phyloP scores from a whole-genome alignment of 306 rosid genomes.

The Cucumis melo region DNA sequence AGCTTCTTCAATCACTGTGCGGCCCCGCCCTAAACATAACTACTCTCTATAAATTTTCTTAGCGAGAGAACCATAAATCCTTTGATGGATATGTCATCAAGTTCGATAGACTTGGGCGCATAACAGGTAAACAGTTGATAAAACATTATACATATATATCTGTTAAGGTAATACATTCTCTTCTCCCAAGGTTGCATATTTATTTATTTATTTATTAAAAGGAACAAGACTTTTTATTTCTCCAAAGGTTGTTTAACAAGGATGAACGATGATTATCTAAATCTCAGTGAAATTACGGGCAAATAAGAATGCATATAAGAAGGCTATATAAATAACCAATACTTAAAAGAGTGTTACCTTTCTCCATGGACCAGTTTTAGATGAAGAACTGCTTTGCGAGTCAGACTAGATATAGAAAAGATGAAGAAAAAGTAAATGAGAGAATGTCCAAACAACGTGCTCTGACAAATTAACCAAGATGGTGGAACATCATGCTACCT shows the following conservation, averaged over 20 bases:
- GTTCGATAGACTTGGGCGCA: neutral
- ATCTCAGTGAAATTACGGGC: neutral
- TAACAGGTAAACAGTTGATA: too few species aligned
- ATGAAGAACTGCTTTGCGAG: conserved; percentile 38
- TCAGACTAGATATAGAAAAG: conserved; percentile 41
- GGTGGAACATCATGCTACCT: conserved; percentile 33
- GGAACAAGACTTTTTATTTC: neutral
- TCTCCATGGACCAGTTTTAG: conserved; percentile 90
- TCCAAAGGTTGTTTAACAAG: neutral
- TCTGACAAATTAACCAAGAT: conserved; percentile 9
- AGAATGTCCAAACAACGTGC: conserved; percentile 9
- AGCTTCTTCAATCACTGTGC: neutral
- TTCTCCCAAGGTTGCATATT: too few species aligned
- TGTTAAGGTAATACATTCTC: too few species aligned
- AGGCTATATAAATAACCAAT: neutral
- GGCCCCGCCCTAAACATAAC: neutral
- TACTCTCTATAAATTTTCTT: neutral
- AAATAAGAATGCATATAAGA: neutral
- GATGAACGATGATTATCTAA: neutral
- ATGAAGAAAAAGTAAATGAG: conserved; percentile 12
- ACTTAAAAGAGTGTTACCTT: conserved; percentile 33
- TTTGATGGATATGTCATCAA: neutral
- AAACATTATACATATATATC: too few species aligned
- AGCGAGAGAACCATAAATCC: neutral
- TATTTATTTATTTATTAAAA: too few species aligned